Evolutionary conservation across 129 eudicot species (phyloP).

Genomic region (Flaveria ramosissima): DNA sequence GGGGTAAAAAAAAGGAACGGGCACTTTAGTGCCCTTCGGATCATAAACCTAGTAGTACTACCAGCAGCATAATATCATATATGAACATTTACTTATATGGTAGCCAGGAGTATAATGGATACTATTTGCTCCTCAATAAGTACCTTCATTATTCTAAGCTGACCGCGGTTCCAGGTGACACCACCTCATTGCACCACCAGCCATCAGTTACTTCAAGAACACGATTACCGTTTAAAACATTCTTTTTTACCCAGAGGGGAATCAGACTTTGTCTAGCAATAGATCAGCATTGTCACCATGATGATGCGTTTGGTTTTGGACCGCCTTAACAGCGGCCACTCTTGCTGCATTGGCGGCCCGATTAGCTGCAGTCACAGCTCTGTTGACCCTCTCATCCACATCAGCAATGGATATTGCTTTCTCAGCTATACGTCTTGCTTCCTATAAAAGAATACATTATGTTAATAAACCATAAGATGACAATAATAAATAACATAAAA

Average conservation of each 20-base stretch:
- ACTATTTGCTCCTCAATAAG: slow-evolving; percentile 62
- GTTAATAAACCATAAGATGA: not conserved
- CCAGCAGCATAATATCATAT: slow-evolving; percentile 23
- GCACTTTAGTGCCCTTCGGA: slow-evolving; percentile 42
- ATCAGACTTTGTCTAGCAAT: slow-evolving; percentile 38
- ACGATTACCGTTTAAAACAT: not conserved
- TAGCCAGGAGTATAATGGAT: slow-evolving; percentile 36
- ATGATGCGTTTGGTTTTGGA: slow-evolving; percentile 65
- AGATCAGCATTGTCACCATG: slow-evolving; percentile 27
- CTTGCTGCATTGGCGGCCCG: slow-evolving; percentile 77
- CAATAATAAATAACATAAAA: not conserved
- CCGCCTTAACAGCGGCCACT: slow-evolving; percentile 84
- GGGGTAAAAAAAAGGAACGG: not conserved
- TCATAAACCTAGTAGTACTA: slow-evolving; percentile 34
- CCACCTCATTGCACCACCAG: slow-evolving; percentile 41
- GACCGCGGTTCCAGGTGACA: slow-evolving; percentile 58
- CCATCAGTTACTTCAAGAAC: slow-evolving; percentile 21
- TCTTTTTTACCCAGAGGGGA: slow-evolving; percentile 16
- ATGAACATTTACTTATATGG: slow-evolving; percentile 18
- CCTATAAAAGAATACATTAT: slow-evolving; percentile 37
- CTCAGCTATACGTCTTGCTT: slow-evolving; percentile 63
- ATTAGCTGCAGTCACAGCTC: slow-evolving; percentile 74
- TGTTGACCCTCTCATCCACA: slow-evolving; percentile 59
- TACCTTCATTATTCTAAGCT: slow-evolving; percentile 30
- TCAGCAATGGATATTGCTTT: slow-evolving; percentile 49